Conservation (phyloP, 768 basidiomycete species). For the Termitomyces sp. region DNA sequence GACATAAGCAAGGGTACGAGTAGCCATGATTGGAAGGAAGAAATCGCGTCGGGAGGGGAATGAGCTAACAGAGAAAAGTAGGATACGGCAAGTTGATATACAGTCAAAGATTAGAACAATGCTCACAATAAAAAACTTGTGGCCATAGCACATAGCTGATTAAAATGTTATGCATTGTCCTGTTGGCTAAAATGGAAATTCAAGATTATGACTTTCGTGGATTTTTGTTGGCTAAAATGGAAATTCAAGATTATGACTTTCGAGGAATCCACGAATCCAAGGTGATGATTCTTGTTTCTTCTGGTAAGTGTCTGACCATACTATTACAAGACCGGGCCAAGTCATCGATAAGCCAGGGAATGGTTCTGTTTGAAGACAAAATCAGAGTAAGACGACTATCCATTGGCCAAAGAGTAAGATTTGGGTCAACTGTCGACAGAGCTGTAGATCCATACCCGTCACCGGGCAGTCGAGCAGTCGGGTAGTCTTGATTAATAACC, state of each 20-base stretch:
- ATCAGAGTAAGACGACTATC: neutral
- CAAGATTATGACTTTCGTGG: neutral
- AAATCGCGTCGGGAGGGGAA: neutral
- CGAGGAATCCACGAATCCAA: neutral
- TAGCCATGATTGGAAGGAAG: neutral
- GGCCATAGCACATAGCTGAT: neutral
- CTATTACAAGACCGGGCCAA: neutral
- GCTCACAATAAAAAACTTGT: neutral
- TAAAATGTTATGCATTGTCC: too few species aligned
- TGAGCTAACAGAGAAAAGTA: neutral
- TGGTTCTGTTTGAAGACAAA: neutral
- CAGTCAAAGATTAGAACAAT: neutral
- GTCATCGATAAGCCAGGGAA: neutral
- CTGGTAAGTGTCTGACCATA: neutral
- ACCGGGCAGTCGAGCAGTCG: too few species aligned
- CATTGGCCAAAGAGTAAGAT: neutral
- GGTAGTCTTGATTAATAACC: constrained; percentile 3
- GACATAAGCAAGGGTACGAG: constrained; percentile 7
- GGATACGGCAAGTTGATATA: neutral
- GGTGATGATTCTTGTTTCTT: neutral
- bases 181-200: too few species aligned
- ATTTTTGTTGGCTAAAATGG: too few species aligned
- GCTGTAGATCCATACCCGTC: neutral
- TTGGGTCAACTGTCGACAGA: neutral
- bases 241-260: neutral